Evolutionary conservation across 768 basidiomycete genomes (phyloP), one percentile per base, ranked within the genome.

Genomic region (Lentinula raphanica): DNA sequence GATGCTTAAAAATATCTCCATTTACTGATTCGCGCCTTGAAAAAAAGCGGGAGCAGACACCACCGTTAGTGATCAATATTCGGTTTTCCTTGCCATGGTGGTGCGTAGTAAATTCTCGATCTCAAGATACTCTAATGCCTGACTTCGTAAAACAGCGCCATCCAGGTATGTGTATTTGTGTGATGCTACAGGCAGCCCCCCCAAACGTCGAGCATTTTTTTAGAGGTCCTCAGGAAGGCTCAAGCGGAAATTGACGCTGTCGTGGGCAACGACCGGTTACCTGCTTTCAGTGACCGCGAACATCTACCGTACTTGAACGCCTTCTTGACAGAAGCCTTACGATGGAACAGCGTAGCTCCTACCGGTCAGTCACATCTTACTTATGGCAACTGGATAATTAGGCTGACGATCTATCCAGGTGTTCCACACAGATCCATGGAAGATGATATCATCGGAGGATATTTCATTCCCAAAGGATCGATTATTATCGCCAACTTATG

Each of bases 241-340:
- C 83, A 82, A 58, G 74, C 69, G 17, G 85, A 85, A 62, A 71
- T 86, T 3, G 79, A 80, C 58, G 56, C 71, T 1, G 72, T 79
- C 3, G 65, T 77, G 56, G 75, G 72, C 0, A 60, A 58, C 5
- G 72, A 71, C 17, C 68, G 78, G 23, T 66, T 76, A 1, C 79
- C 79, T 1, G 69, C 36, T 5, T 64, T 76, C 31, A 65, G 68
- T 5, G 83, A 85, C 66, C 66, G 71, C 8, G 64, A 70, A 4
- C 65, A 71, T 36, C 70, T 86, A 4, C 82, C 83, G 0, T 86
- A 86, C 58, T 60, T 82, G 21, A 69, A 69, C 13, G 74, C 76
- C 0, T 60, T 82, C 2, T 70, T 80, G 21, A 75, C 72, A 1
- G 83, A 85, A 63, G 67, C 78, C 5, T 64, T 81, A 9, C 70